Evolutionary conservation across 805 yeast genomes (phyloP), one percentile per base, ranked within the genome.

Genomic region (Alloascoidea hylecoeti): DNA sequence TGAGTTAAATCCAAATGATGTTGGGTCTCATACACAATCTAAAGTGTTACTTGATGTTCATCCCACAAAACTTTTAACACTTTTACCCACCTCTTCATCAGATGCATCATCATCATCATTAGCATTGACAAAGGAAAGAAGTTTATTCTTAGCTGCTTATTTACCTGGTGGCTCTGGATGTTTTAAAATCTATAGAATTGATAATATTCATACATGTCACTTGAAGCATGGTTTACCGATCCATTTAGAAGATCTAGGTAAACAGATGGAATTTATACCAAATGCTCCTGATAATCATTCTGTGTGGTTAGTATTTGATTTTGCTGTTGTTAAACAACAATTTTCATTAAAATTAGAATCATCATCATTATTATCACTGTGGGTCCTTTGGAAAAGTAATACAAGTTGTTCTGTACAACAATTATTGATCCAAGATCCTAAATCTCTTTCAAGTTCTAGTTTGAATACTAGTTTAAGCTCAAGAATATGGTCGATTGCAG

Each of bases 371-470:
- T 39, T 64, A 15, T 56, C 58, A 34, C 43, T 70, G 2, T 56
- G 64, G 50, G 59, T 64, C 1, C 55, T 78, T 23, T 75, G 83
- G 82, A 78, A 77, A 48, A 72, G 81, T 45, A 77, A 78, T 43
- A 64, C 71, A 2, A 63, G 70, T 1, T 67, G 75, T 12, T 55
- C 64, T 33, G 44, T 71, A n/a, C 63, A 64, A 40, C 46, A 55
- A 12, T 43, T 62, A 15, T 55, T 57, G 58, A 40, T 38, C 15
- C 35, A 36, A 14, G 47, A 52, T 5, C 17, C 27, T n/a, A 16
- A 35, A 5, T 12, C 12, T 4, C 2, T 23, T 12, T 17, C n/a
- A 13, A 32, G 13, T 5, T 33, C 36, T 18, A 38, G 42, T 17
- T 28, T n/a, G 18, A 33, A 2, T 38, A 38, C 17, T 42, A n/a